Evolutionary conservation across 164 flowering plant species (phyloP), one percentile per base, ranked within the genome.

Genomic region (Taxillus chinensis): DNA sequence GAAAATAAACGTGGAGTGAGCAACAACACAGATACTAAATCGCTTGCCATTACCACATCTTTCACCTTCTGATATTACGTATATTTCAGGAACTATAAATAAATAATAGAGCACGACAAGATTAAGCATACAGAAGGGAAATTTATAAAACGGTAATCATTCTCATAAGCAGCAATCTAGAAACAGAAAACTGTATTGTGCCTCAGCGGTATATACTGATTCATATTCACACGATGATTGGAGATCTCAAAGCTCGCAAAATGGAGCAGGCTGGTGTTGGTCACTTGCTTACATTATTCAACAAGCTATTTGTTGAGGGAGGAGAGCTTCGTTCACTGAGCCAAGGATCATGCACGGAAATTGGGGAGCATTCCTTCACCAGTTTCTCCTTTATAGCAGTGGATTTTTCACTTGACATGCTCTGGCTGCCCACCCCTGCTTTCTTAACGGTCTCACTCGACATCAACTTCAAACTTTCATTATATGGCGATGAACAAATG

Each of bases 311-410:
- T 16, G 82, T 69, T 13, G 90, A 87, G 60, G 87, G 84, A 62
- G 87, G 84, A 8, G 95, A 83, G 68, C 89, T 84, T 17, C 73
- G 74, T 37, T 78, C 84, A 62, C 84, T 85, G 17, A 65, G 54
- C 86, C 89, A 87, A 3, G 82, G 57, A 38, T 81, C 82, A 53
- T 77, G 76, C 65, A 74, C 80, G 10, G 86, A 87, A 61, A 68
- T 63, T 14, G 85, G 82, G 5, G 90, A 80, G 55, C 39, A 51
- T 37, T 81, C 73, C 63, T 72, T 78, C 61, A 60, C 38, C 15
- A 59, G 68, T 2, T 77, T 80, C 63, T 60, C 42, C 1, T 27
- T 27, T 27, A 27, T 27, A 75, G 38, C 5, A 9, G 7, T 8
- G 8, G 69, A 52, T 62, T 63, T 43, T 57, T 15, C 37, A 62